A percentile compares a stretch with the other conserved stretches of the same genome.
phyloP scores from a whole-genome alignment of 768 basidiomycete species.

The Leccinum disarticulatum region DNA sequence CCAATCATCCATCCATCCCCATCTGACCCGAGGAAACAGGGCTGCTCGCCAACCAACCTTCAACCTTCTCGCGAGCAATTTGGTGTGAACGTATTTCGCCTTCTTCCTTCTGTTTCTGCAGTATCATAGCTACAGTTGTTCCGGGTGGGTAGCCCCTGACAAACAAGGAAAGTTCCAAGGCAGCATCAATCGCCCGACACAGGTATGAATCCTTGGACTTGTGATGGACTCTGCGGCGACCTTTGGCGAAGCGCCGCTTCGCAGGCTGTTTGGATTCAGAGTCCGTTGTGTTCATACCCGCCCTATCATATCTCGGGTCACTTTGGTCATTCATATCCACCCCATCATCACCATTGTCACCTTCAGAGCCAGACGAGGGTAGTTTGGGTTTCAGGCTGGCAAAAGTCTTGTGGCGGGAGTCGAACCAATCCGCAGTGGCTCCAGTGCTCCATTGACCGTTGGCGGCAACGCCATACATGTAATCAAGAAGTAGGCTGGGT shows the following conservation, averaged over 20 bases:
- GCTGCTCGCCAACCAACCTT: not conserved
- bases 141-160: constrained; percentile 96
- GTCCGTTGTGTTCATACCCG: too few relatives aligned
- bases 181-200: constrained; percentile 47
- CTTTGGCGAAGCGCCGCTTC: not conserved
- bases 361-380: not conserved
- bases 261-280: not conserved
- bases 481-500: not conserved
- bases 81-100: not conserved
- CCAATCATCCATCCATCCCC: too few relatives aligned
- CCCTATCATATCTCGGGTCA: not conserved
- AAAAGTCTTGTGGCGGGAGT: not conserved
- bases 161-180: constrained; percentile 96
- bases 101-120: not conserved
- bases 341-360: too few relatives aligned
- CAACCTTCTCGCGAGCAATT: not conserved
- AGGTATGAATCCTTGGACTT: not conserved
- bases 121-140: not conserved
- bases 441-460: rapidly evolving
- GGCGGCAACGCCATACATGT: not conserved
- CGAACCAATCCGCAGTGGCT: not conserved
- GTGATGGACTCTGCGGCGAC: not conserved
- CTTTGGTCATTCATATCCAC: not conserved
- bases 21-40: too few relatives aligned
- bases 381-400: not conserved